Conservation (phyloP, 495 filamentous ascomycete genomes). For the Barbatosphaeria neglecta region DNA sequence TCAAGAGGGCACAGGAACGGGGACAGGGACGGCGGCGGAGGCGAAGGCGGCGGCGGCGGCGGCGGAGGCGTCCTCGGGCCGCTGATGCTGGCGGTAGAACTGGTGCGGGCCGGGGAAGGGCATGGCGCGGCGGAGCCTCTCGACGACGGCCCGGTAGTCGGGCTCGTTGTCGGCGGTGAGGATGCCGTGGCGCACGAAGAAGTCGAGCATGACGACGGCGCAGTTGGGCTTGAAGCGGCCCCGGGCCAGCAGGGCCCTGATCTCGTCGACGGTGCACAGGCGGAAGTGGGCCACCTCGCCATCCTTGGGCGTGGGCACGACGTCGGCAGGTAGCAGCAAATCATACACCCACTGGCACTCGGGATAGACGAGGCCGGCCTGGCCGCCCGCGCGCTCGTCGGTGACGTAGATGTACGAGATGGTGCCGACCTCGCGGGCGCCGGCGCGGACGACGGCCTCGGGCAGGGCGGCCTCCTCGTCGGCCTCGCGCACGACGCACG, state of each 20-base stretch:
- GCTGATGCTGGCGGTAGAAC: not conserved
- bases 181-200: conserved; percentile 80
- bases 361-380: conserved; percentile 77
- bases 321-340: conserved; percentile 57
- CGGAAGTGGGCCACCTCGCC: conserved; percentile 81
- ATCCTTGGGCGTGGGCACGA: conserved; percentile 65
- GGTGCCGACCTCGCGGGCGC: conserved; percentile 48
- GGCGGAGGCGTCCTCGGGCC: too few relatives aligned
- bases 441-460: conserved; percentile 50
- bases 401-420: conserved; percentile 81
- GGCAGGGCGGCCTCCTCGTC: conserved; percentile 84
- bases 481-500: conserved; percentile 74
- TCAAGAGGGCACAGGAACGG: too few relatives aligned
- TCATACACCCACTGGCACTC: conserved; percentile 92
- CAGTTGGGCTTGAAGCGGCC: conserved; percentile 94
- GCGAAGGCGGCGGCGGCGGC: too few relatives aligned
- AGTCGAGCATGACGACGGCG: conserved; percentile 70
- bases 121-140: conserved; percentile 65
- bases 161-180: conserved; percentile 72
- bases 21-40: too few relatives aligned
- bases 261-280: conserved; percentile 61
- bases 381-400: conserved; percentile 66
- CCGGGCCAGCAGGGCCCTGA: conserved; percentile 53
- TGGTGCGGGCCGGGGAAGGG: conserved; percentile 65
- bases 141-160: conserved; percentile 65